These are phyloP conservation scores for Podospora bellae-mahoneyi DNA, from an alignment of 495 filamentous ascomycete species.

Conservation along the genomic window DNA sequence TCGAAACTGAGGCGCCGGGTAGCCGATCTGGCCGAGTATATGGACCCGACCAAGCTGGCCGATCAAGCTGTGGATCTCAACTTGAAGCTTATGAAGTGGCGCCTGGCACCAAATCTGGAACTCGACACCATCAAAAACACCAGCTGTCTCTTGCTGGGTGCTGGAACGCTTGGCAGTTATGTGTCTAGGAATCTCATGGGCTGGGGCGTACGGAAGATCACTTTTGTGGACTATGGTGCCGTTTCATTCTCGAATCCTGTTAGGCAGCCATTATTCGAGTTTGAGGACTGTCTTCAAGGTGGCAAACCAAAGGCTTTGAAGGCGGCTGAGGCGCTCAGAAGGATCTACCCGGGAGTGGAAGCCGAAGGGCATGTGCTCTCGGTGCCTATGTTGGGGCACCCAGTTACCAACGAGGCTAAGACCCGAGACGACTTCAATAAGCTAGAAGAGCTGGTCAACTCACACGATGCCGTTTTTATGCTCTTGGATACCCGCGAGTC, in stretches of 20 bases:
- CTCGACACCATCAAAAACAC: conserved; percentile 87
- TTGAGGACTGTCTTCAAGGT: conserved; percentile 81
- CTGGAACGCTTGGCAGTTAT: conserved; percentile 90
- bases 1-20: conserved; percentile 72
- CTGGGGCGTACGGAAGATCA: conserved; percentile 96
- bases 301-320: conserved; percentile 78
- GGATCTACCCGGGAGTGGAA: conserved; percentile 90
- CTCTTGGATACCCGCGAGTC: conserved; percentile 96
- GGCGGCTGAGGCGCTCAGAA: conserved; percentile 74
- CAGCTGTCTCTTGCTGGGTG: conserved; percentile 89
- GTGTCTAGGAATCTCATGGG: conserved; percentile 87
- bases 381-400: conserved; percentile 94
- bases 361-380: conserved; percentile 71
- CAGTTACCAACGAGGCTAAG: conserved; percentile 65
- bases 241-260: conserved; percentile 98
- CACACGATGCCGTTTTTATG: conserved; percentile 89
- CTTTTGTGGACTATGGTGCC: conserved; percentile 89
- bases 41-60: conserved; percentile 81
- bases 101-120: conserved; percentile 82
- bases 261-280: conserved; percentile 86
- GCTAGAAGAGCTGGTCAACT: conserved; percentile 70
- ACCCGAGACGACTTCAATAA: conserved; percentile 70
- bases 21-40: conserved; percentile 81
- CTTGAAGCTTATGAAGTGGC: conserved; percentile 97
- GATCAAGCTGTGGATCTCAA: conserved; percentile 98